A percentile compares a stretch with the other conserved stretches of the same genome.
Evolutionary conservation across 768 basidiomycete species (phyloP).

Genomic region (Porphyrellus cyaneotinctus): DNA sequence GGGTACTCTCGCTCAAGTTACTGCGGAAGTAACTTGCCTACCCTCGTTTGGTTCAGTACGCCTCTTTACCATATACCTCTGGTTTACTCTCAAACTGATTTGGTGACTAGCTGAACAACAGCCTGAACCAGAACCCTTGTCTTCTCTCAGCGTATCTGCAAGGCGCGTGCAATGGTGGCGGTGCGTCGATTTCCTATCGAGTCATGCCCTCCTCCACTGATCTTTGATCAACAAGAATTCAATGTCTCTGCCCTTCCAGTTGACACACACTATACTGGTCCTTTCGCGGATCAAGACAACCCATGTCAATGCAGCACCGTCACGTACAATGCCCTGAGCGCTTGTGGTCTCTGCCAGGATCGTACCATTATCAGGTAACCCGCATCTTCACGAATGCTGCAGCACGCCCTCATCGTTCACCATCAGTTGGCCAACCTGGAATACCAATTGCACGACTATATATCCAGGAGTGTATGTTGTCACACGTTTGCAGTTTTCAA

Average conservation of each 20-base stretch:
- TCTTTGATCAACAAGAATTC: slow-evolving; percentile 30
- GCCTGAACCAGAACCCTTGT: slow-evolving; percentile 44
- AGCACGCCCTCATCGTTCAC: not conserved
- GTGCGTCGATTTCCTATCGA: slow-evolving; percentile 32
- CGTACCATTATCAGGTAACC: slow-evolving; percentile 35
- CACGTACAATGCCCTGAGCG: slow-evolving; percentile 51
- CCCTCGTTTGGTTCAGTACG: slow-evolving; percentile 27
- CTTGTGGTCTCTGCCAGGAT: slow-evolving; percentile 56
- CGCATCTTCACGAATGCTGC: not conserved
- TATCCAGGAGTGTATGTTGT: slow-evolving; percentile 26
- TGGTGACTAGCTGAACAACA: slow-evolving; percentile 35
- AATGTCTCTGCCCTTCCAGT: slow-evolving; percentile 37
- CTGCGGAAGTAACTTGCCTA: slow-evolving; percentile 18
- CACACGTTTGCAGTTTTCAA: not conserved
- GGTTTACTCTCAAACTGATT: not conserved
- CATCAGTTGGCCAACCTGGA: slow-evolving; percentile 51
- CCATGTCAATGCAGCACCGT: slow-evolving; percentile 54
- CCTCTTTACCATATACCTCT: not conserved
- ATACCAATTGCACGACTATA: slow-evolving; percentile 41
- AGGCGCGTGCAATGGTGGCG: slow-evolving; percentile 39
- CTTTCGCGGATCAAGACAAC: slow-evolving; percentile 28
- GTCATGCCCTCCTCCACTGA: slow-evolving; percentile 11
- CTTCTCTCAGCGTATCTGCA: slow-evolving; percentile 41
- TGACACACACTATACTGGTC: slow-evolving; percentile 26
- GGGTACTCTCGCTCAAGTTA: slow-evolving; percentile 20